Evolutionary conservation across 306 rosid species (phyloP).

Genomic region (Dryas octopetala): DNA sequence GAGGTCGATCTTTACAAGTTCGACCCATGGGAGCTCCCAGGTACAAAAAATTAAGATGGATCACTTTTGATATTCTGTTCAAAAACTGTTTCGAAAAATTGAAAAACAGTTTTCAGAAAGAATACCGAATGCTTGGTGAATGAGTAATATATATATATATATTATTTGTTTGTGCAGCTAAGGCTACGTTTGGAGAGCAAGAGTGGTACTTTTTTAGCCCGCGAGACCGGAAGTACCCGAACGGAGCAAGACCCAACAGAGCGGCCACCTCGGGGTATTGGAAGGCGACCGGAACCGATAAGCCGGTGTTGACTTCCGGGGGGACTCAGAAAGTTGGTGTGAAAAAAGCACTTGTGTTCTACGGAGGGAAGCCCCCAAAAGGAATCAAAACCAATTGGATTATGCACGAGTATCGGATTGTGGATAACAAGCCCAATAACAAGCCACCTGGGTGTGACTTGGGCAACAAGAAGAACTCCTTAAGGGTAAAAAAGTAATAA

Average conservation of each 20-base stretch:
- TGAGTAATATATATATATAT: too few species aligned
- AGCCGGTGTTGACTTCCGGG: conserved; percentile 65
- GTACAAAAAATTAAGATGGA: conserved; percentile 23
- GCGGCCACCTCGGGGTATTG: conserved; percentile 96
- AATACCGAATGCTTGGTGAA: too few species aligned
- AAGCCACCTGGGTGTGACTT: conserved; percentile 73
- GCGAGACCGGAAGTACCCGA: conserved; percentile 91
- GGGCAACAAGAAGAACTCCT: conserved; percentile 85
- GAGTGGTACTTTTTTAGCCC: conserved; percentile 99
- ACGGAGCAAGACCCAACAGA: conserved; percentile 90
- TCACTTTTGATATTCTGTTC: too few species aligned
- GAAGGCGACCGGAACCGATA: conserved; percentile 97
- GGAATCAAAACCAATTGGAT: conserved; percentile 96
- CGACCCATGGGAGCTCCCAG: conserved; percentile 97
- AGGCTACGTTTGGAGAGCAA: conserved; percentile 90
- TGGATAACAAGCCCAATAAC: conserved; percentile 62
- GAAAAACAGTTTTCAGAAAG: too few species aligned
- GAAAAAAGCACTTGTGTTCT: conserved; percentile 90
- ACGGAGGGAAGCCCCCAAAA: conserved; percentile 89
- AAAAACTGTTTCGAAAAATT: too few species aligned
- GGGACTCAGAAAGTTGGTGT: conserved; percentile 82
- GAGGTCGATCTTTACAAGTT: conserved; percentile 94
- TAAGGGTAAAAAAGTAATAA: conserved; percentile 51
- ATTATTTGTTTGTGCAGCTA: conserved; percentile 41
- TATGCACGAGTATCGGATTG: conserved; percentile 89